Conservation (phyloP, 23 red algal species). For the Gracilaria vermiculophylla region DNA sequence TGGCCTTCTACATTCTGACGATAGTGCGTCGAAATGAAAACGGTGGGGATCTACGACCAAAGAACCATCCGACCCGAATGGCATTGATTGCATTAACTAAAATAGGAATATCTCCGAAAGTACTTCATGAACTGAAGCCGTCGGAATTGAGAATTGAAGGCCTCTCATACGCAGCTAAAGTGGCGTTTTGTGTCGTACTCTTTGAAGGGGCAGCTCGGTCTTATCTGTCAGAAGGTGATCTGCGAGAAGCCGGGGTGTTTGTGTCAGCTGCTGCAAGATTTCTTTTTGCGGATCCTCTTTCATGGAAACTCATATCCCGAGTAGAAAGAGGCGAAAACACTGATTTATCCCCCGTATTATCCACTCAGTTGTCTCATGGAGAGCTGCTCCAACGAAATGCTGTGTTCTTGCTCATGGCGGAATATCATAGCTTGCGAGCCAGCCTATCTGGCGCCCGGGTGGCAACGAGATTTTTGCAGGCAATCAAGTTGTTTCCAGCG, state of each 20-base stretch:
- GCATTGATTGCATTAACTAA: background rate
- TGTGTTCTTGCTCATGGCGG: constrained; percentile 31
- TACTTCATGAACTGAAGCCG: background rate
- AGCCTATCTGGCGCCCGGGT: constrained; percentile 25
- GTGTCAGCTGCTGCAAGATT: background rate
- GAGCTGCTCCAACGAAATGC: constrained; percentile 9
- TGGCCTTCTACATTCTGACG: background rate
- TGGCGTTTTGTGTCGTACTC: background rate
- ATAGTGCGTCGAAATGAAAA: background rate
- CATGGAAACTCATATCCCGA: background rate
- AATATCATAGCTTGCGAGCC: constrained; percentile 50
- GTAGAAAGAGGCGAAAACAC: constrained; percentile 23
- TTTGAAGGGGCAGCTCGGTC: constrained; percentile 31
- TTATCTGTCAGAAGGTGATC: constrained; percentile 15
- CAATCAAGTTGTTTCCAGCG: background rate
- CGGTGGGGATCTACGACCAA: background rate
- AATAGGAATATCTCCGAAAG: background rate
- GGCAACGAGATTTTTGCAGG: constrained; percentile 15
- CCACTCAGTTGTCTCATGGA: background rate
- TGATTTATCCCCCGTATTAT: constrained; percentile 1
- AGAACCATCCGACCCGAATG: constrained; percentile 17
- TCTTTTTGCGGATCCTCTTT: constrained; percentile 1
- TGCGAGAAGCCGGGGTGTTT: constrained; percentile 7
- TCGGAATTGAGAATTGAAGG: background rate
- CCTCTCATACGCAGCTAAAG: background rate